Conservation (phyloP, 331 rosid species). For the Ulmus americana region DNA sequence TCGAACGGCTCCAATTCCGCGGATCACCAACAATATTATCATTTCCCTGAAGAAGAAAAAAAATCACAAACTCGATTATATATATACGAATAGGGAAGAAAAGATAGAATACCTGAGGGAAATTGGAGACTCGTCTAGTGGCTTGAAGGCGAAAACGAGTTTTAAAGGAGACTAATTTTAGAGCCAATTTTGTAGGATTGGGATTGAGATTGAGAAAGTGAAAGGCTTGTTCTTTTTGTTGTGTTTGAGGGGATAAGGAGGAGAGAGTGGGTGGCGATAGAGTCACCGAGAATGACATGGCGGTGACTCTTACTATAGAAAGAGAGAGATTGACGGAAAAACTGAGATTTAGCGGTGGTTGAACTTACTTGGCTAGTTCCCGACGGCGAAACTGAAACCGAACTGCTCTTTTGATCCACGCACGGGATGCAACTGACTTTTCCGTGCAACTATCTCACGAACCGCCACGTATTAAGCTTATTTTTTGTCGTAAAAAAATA, state of each 20-base stretch:
- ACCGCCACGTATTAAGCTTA: not conserved
- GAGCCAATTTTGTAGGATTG: constrained; percentile 6
- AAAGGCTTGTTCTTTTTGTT: not conserved
- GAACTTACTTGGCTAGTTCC: not conserved
- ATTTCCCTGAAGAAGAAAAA: constrained; percentile 27
- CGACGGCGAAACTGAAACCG: not conserved
- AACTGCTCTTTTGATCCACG: not conserved
- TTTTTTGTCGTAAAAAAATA: not conserved
- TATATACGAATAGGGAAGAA: not conserved
- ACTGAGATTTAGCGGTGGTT: not conserved
- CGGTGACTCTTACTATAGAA: not conserved
- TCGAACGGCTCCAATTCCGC: constrained; percentile 47
- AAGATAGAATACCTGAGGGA: constrained; percentile 30
- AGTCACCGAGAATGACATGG: constrained; percentile 36
- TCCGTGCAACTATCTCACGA: not conserved
- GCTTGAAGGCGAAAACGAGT: constrained; percentile 27
- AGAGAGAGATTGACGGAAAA: not conserved
- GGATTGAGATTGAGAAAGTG: constrained; percentile 10
- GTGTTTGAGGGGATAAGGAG: constrained; percentile 12
- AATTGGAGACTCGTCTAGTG: constrained; percentile 33
- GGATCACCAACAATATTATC: constrained; percentile 37
- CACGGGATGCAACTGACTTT: not conserved
- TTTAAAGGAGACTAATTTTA: constrained; percentile 7
- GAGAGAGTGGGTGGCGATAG: constrained; percentile 8
- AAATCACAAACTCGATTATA: not conserved